Evolutionary conservation across 2,329 filamentous ascomycete genomes (phyloP), one percentile per base, ranked within the genome.

Genomic region (Boeremia lycopersici): DNA sequence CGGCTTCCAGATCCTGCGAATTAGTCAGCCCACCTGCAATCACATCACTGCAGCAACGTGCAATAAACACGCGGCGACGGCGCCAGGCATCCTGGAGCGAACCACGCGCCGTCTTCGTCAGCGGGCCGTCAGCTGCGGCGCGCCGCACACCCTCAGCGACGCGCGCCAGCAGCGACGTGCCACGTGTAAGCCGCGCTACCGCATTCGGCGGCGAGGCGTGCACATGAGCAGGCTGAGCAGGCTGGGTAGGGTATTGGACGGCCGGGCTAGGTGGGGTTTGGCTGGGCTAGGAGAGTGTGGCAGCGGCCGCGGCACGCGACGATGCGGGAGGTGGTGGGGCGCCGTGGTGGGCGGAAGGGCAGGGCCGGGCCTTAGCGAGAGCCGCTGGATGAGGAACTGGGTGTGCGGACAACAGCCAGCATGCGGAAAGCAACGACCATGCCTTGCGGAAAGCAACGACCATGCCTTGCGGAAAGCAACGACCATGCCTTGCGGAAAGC

Each of bases 1-100:
- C 60, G 96, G 92, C 76, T 98, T 98, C 91, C 93, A 97, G 72
- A 98, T 97, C 93, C 91, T 96, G 72, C 65, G 15, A 2, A 5
- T 8, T 6, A 17, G 67, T 73, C 47, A 72, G 70, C 70, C 68
- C 67, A 66, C 71, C 31, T 25, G 19, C 28, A 40, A 15, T 23
- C 19, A 23, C 19, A 5, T 23, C 19, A 23, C 19, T 23, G 19
- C 19, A 23, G 19, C 19, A 23, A 23, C 19, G 19, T 5, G n/a
- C 19, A 23, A 23, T 23, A 23, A 23, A 23, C n/a, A n/a, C 12
- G 38, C 44, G 51, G 51, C 39, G 34, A 40, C 25, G 39, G 51
- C 51, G 51, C 19, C 19, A 23, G 19, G 3, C 19, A 23, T 2
- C 19, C 19, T 5, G 19, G 3, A 23, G 5, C 19, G 19, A 23